Percentiles rank a stretch among this genome's conserved stretches.
These are phyloP conservation scores for Rehmannia glutinosa DNA, from an alignment of 257 asterid species.

Conservation along the genomic window DNA sequence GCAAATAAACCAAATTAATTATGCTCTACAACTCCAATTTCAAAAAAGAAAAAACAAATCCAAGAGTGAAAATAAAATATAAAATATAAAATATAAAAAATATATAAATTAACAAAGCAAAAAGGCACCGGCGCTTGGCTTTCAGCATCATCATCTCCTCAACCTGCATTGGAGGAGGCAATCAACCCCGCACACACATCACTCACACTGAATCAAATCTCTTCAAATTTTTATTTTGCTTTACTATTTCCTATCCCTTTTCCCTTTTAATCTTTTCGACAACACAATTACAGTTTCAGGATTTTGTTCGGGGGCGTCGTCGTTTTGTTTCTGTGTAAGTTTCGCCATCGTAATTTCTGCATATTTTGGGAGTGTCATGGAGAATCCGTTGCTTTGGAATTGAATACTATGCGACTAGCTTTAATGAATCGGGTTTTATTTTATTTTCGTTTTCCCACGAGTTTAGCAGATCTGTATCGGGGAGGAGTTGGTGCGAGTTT, in stretches of 20 bases:
- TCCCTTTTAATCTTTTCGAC: not conserved
- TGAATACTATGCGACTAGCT: not conserved
- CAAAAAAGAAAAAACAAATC: too few relatives aligned
- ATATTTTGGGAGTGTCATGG: not conserved
- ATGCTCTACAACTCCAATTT: too few relatives aligned
- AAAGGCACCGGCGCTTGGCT: conserved; percentile 16
- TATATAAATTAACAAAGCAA: not conserved
- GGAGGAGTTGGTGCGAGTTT: conserved; percentile 17
- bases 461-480: conserved; percentile 23
- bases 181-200: conserved; percentile 12
- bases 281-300: conserved; percentile 1
- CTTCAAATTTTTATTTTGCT: not conserved
- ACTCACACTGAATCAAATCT: conserved; percentile 17
- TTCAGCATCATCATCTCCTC: conserved; percentile 26
- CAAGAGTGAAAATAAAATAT: not conserved
- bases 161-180: conserved; percentile 35
- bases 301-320: conserved; percentile 19
- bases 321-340: conserved; percentile 23
- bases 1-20: too few relatives aligned
- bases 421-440: not conserved
- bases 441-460: not conserved
- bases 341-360: conserved; percentile 12
- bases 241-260: not conserved
- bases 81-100: not conserved
- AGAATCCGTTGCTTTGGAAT: not conserved